phyloP scores from a whole-genome alignment of 202 grass and related monocot species.

The Carex sylvatica region DNA sequence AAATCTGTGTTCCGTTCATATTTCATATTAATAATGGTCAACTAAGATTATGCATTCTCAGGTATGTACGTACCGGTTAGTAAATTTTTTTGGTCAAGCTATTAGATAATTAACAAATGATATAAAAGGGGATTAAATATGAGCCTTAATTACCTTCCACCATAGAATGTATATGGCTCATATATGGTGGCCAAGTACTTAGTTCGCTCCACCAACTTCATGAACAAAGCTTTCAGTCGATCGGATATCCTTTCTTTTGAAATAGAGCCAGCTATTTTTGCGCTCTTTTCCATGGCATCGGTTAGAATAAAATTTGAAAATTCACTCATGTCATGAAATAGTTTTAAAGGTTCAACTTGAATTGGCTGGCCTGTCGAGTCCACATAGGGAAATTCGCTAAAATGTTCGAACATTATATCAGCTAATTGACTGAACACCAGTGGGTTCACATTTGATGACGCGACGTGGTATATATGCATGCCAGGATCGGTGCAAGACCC shows the following conservation, averaged over 20 bases:
- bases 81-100: background rate
- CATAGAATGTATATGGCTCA: conserved; percentile 89
- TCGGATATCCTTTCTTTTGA: conserved; percentile 36
- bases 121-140: background rate
- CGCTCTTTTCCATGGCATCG: conserved; percentile 54
- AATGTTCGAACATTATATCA: conserved; percentile 67
- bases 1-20: no score
- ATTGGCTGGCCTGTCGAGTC: conserved; percentile 57
- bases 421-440: conserved; percentile 69
- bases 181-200: conserved; percentile 78
- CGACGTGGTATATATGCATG: conserved; percentile 81
- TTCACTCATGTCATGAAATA: conserved; percentile 66
- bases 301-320: conserved; percentile 62
- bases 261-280: background rate
- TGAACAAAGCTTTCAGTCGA: conserved; percentile 43
- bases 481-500: conserved; percentile 31
- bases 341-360: conserved; percentile 47
- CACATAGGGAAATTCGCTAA: conserved; percentile 45
- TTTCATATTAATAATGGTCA: background rate
- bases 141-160: conserved; percentile 48
- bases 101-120: background rate
- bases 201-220: conserved; percentile 71
- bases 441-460: conserved; percentile 78
- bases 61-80: background rate
- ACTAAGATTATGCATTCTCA: background rate